phyloP scores from a whole-genome alignment of 179 eudicot genomes.

The Actinidia chinensis region DNA sequence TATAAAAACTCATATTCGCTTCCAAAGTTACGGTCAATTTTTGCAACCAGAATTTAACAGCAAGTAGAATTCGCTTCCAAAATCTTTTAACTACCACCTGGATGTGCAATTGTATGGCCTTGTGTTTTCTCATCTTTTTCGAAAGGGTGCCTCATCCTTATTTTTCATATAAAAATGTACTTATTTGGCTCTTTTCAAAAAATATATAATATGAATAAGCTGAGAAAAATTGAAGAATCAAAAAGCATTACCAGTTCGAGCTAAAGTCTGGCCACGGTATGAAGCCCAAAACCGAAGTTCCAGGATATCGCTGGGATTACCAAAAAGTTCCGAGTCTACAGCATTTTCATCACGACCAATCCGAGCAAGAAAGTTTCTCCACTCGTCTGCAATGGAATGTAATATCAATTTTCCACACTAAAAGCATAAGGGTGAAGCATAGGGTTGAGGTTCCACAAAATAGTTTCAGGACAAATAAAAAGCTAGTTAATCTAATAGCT shows the following conservation, averaged over 20 bases:
- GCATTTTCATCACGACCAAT: constrained; percentile 90
- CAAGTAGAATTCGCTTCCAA: not conserved
- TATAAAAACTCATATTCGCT: not conserved
- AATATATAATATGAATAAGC: not conserved
- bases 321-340: constrained; percentile 70
- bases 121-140: not conserved
- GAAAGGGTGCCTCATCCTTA: not conserved
- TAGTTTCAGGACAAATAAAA: not conserved
- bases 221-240: not conserved
- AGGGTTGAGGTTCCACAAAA: not conserved
- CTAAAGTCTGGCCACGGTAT: constrained; percentile 92
- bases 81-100: too few relatives aligned
- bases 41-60: too few relatives aligned
- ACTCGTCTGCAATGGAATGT: constrained; percentile 63
- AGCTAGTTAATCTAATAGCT: not conserved
- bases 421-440: not conserved
- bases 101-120: not conserved
- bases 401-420: constrained; percentile 8
- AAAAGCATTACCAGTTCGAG: constrained; percentile 74
- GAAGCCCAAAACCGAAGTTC: constrained; percentile 99
- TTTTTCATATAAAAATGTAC: not conserved
- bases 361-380: constrained; percentile 94
- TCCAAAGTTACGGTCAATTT: not conserved
- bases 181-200: not conserved
- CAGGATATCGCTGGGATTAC: constrained; percentile 66